Percentiles rank a stretch among this genome's conserved stretches.
phyloP scores from a whole-genome alignment of 306 rosid species.

The Trifolium dubium region DNA sequence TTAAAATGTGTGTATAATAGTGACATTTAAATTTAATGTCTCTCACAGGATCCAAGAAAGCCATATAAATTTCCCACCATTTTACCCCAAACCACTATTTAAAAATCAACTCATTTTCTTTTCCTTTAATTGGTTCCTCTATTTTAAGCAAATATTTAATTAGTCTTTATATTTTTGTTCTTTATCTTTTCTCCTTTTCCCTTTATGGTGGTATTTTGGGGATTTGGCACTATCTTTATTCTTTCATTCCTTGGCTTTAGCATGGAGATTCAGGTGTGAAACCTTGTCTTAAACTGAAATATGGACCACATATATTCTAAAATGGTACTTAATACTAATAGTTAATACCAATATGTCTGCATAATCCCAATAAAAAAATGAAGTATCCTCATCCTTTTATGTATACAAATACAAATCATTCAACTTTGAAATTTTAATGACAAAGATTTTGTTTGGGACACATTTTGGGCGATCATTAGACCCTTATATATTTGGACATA shows the following conservation, averaged over 20 bases:
- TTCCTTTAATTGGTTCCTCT: background rate
- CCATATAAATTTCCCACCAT: conserved; percentile 61
- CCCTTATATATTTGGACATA: conserved; percentile 41
- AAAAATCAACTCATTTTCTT: background rate
- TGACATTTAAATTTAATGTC: conserved; percentile 48
- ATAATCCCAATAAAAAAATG: conserved; percentile 44
- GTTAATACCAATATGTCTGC: conserved; percentile 37
- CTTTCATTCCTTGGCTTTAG: conserved; percentile 46
- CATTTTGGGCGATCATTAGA: conserved; percentile 43
- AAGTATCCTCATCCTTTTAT: conserved; percentile 32
- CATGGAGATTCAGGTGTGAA: conserved; percentile 57
- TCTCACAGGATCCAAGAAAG: conserved; percentile 97
- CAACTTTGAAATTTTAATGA: conserved; percentile 22
- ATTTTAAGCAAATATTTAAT: background rate
- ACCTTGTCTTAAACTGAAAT: conserved; percentile 37
- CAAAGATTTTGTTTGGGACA: conserved; percentile 49
- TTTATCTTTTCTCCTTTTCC: conserved; percentile 1
- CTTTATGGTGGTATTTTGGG: conserved; percentile 41
- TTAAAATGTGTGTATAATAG: conserved; percentile 59
- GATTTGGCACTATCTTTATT: conserved; percentile 38
- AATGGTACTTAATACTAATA: conserved; percentile 18
- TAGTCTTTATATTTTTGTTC: conserved; percentile 16
- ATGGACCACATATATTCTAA: conserved; percentile 59
- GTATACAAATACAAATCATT: conserved; percentile 24
- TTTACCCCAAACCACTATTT: background rate